phyloP scores from a whole-genome alignment of 2,329 filamentous ascomycete genomes.

The Talaromyces sp. region DNA sequence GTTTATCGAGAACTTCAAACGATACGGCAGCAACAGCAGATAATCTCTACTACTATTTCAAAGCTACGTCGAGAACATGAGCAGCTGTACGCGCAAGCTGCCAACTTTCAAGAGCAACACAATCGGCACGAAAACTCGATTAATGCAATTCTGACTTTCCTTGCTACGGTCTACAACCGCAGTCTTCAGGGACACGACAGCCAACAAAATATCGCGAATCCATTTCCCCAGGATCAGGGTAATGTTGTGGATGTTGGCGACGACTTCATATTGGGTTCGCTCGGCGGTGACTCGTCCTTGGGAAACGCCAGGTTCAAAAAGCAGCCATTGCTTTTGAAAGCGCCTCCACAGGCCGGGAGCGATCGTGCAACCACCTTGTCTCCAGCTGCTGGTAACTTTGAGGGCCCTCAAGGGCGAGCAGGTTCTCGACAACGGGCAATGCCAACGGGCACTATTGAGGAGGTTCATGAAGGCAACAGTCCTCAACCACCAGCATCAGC shows the following conservation, averaged over 20 bases:
- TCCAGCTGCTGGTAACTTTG: conserved; percentile 24
- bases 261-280: conserved; percentile 35
- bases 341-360: conserved; percentile 32
- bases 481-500: conserved; percentile 21
- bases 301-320: conserved; percentile 39
- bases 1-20: conserved; percentile 76
- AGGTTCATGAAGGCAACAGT: conserved; percentile 39
- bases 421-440: conserved; percentile 27
- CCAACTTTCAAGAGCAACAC: conserved; percentile 84
- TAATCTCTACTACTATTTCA: conserved; percentile 77
- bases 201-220: conserved; percentile 72
- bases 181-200: conserved; percentile 79
- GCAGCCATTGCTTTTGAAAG: conserved; percentile 43
- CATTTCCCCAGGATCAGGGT: conserved; percentile 64
- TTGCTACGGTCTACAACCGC: conserved; percentile 93
- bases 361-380: conserved; percentile 11
- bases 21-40: conserved; percentile 77
- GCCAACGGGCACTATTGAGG: conserved; percentile 36
- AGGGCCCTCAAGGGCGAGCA: conserved; percentile 17
- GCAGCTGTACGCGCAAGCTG: conserved; percentile 79
- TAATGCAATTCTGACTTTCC: conserved; percentile 95
- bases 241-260: conserved; percentile 61
- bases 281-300: conserved; percentile 29
- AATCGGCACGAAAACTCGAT: conserved; percentile 98
- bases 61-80: conserved; percentile 81